phyloP scores from a whole-genome alignment of 2,329 filamentous ascomycete genomes.

The Mariannaea sp. region DNA sequence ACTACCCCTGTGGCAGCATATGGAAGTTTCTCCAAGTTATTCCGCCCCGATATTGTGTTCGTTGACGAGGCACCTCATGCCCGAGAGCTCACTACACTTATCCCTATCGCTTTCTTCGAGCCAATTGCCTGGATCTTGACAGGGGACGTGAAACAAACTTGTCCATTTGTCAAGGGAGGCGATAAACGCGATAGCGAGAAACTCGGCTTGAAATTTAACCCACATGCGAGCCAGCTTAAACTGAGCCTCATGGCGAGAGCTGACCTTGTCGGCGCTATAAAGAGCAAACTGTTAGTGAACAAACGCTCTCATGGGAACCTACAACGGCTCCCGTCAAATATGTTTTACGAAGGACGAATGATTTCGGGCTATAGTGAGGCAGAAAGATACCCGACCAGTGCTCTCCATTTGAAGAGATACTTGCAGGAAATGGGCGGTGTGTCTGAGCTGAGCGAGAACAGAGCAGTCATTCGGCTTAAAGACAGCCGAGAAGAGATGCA shows the following conservation, averaged over 20 bases:
- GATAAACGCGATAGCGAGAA: constrained; percentile 20
- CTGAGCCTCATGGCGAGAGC: constrained; percentile 48
- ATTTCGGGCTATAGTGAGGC: constrained; percentile 35
- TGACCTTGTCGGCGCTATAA: constrained; percentile 39
- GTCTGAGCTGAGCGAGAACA: constrained; percentile 40
- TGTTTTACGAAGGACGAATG: constrained; percentile 51
- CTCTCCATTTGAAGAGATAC: constrained; percentile 37
- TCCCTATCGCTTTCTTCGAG: constrained; percentile 50
- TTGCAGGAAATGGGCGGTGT: constrained; percentile 36
- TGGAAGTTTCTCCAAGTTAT: constrained; percentile 52
- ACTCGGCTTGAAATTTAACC: constrained; percentile 39
- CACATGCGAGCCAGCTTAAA: constrained; percentile 40
- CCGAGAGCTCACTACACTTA: constrained; percentile 51
- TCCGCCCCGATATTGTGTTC: constrained; percentile 82
- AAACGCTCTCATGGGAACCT: constrained; percentile 46
- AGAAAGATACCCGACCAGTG: constrained; percentile 36
- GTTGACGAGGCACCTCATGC: constrained; percentile 70
- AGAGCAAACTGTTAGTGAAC: constrained; percentile 44
- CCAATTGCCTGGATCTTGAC: constrained; percentile 52
- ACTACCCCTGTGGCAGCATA: constrained; percentile 52
- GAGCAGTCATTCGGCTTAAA: constrained; percentile 43
- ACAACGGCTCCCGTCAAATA: constrained; percentile 46
- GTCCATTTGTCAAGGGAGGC: constrained; percentile 47
- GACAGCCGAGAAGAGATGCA: constrained; percentile 35
- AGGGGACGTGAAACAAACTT: constrained; percentile 52